A percentile compares a stretch with the other conserved stretches of the same genome.
Conservation (phyloP, 768 basidiomycete species). For the Tylopilus sp. region DNA sequence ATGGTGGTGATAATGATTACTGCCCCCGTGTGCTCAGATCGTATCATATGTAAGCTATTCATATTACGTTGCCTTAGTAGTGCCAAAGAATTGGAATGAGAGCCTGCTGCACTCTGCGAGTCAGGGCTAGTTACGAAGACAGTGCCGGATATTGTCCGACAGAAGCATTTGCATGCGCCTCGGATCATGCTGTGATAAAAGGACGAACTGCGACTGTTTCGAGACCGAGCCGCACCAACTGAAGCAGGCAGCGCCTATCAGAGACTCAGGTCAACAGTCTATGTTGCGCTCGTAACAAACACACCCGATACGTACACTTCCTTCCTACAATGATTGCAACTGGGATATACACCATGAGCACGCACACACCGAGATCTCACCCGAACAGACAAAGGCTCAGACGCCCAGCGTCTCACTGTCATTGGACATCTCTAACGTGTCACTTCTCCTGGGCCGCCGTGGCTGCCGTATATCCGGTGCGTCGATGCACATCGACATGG, state of each 20-base stretch:
- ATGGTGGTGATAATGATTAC: slow-evolving; percentile 13
- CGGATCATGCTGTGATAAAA: too few species aligned
- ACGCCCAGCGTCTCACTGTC: background rate
- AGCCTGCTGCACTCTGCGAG: background rate
- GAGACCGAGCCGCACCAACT: too few species aligned
- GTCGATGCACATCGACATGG: background rate
- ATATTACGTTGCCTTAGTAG: background rate
- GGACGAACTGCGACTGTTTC: too few species aligned
- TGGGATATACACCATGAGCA: too few species aligned
- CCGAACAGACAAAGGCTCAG: background rate
- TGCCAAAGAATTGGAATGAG: background rate
- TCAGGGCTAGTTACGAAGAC: too few species aligned
- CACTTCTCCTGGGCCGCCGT: background rate
- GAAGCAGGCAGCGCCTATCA: too few species aligned
- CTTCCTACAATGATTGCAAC: background rate
- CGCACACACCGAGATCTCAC: background rate
- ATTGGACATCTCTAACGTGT: background rate
- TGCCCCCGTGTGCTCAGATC: background rate
- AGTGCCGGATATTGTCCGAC: too few species aligned
- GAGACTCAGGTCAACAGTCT: too few species aligned
- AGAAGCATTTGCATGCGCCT: too few species aligned
- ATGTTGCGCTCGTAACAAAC: too few species aligned
- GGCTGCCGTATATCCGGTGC: background rate
- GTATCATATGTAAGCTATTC: slow-evolving; percentile 6
- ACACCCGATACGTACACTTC: background rate